Evolutionary conservation across 2,329 filamentous ascomycete species (phyloP), one percentile per base, ranked within the genome.

Genomic region (Trichoderma citrinoviride): DNA sequence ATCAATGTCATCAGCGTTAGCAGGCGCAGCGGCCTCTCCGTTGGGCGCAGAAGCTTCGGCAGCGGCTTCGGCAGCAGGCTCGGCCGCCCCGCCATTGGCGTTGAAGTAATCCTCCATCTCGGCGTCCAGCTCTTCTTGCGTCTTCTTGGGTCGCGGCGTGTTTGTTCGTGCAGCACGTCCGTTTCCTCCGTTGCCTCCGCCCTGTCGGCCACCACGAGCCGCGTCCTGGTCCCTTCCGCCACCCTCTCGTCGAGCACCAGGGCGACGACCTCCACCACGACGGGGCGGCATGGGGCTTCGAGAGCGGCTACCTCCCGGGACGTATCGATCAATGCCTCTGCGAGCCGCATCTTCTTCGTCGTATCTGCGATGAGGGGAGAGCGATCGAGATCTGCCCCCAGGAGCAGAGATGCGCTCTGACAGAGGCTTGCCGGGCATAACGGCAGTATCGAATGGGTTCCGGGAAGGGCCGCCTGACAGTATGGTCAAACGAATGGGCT

Each of bases 81-180:
- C 69, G 17, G 69, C 60, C 33, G 67, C 68, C 8, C 78, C 73
- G 53, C 71, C 71, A 58, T 71, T 67, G 27, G 79, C 80, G 33
- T 84, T 88, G 81, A 92, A 97, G 77, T 97, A 97, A 74, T 97
- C 92, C 33, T 89, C 92, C 93, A 97, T 97, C 78, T 97, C 93
- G n/a, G 91, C 92, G 75, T 97, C 93, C 46, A 97, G 82, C 75
- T 97, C 92, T 71, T 96, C 91, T 70, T 93, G 90, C 0, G 93
- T 97, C 84, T 96, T 97, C 78, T 87, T 90, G 2, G 87, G 83
- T 55, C 91, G 85, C 44, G 84, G 83, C 17, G 33, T 41, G 25
- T 87, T 90, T 2, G 88, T 83, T 56, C 91, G 85, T 44, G 84
- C 83, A 29, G 58, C 49, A 46, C 44, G 44, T 25, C 21, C 79